phyloP scores from a whole-genome alignment of 768 basidiomycete species.

The Boletus sensibilis region DNA sequence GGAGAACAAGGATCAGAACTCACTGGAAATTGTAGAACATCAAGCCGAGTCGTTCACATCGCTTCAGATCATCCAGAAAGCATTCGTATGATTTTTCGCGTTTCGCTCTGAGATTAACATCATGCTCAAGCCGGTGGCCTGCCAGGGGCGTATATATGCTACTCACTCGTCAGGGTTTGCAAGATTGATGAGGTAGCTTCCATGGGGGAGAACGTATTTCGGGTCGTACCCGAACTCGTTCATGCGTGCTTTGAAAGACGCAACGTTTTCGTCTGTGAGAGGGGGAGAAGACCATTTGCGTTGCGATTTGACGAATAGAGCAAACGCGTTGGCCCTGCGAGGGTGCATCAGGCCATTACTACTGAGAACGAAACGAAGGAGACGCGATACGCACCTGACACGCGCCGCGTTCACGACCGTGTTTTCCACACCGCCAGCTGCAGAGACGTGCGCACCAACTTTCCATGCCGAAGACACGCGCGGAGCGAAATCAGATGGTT shows the following conservation, averaged over 20 bases:
- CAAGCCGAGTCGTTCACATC: conserved; percentile 77
- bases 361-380: neutral
- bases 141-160: neutral
- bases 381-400: conserved; percentile 50
- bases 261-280: conserved; percentile 51
- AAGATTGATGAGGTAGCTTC: conserved; percentile 82
- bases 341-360: neutral
- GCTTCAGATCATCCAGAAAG: conserved; percentile 77
- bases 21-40: conserved; percentile 84
- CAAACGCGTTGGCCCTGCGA: conserved; percentile 77
- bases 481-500: conserved; percentile 29
- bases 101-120: conserved; percentile 45
- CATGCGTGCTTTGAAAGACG: conserved; percentile 61
- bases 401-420: conserved; percentile 65
- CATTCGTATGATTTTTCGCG: conserved; percentile 72
- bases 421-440: conserved; percentile 78
- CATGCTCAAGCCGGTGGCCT: neutral
- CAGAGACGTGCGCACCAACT: conserved; percentile 82
- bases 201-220: conserved; percentile 73
- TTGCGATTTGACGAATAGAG: conserved; percentile 82
- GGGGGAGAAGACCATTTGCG: conserved; percentile 73
- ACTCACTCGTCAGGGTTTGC: conserved; percentile 75
- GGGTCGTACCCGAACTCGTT: conserved; percentile 57
- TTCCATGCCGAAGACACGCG: conserved; percentile 51
- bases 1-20: conserved; percentile 26